phyloP scores from a whole-genome alignment of 2,329 filamentous ascomycete genomes.

The Monosporascus sp. region DNA sequence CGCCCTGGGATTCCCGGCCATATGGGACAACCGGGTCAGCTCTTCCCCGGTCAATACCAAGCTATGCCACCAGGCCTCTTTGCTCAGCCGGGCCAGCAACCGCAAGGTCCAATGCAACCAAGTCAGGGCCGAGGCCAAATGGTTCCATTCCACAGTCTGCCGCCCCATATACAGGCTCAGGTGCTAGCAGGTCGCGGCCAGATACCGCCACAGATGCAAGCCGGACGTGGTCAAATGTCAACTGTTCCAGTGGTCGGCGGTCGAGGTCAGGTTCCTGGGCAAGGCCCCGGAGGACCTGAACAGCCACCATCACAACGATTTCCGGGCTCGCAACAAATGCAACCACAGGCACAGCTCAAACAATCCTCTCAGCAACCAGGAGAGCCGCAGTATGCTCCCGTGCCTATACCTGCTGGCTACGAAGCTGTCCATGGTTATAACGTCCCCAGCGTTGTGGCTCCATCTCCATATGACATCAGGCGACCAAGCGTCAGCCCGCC shows the following conservation, averaged over 20 bases:
- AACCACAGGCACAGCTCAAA: conserved; percentile 4
- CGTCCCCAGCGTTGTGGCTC: conserved; percentile 16
- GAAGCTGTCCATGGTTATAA: conserved; percentile 29
- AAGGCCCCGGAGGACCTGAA: background rate
- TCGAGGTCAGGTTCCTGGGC: conserved; percentile 9
- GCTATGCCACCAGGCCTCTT: background rate
- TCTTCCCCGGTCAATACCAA: background rate
- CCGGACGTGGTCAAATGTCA: conserved; percentile 11
- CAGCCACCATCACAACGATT: background rate
- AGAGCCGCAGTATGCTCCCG: conserved; percentile 24
- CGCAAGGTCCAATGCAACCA: conserved; percentile 5
- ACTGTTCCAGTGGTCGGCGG: background rate
- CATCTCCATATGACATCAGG: conserved; percentile 24
- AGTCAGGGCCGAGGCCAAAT: conserved; percentile 14
- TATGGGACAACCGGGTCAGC: background rate
- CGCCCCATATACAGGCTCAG: background rate
- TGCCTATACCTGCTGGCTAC: conserved; percentile 28
- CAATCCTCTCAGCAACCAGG: conserved; percentile 2
- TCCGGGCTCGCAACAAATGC: conserved; percentile 1
- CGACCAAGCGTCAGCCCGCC: conserved; percentile 8
- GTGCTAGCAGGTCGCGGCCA: conserved; percentile 10
- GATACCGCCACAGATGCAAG: conserved; percentile 9
- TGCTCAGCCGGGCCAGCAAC: conserved; percentile 1
- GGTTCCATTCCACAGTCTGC: background rate
- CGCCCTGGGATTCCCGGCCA: conserved; percentile 1